Conservation (phyloP, 2,329 filamentous ascomycete genomes). For the Magnaporthiopsis rhizophila region DNA sequence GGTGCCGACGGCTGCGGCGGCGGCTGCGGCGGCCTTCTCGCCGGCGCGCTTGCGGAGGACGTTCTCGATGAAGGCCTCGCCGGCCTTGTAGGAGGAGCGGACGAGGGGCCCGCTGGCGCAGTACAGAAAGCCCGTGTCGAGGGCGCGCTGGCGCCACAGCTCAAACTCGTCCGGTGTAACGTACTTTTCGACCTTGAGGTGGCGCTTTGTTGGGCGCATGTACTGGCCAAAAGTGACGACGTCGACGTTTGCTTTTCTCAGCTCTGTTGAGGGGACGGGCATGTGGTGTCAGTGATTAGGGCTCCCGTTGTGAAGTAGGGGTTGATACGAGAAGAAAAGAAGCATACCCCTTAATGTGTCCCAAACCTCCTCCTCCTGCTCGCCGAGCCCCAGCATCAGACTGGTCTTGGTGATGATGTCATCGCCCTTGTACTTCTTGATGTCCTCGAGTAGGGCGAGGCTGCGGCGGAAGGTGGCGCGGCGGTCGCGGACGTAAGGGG, state of each 20-base stretch:
- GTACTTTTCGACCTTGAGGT: constrained; percentile 95
- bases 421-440: constrained; percentile 62
- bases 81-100: constrained; percentile 93
- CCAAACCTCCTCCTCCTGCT: constrained; percentile 81
- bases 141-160: constrained; percentile 77
- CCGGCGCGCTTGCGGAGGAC: constrained; percentile 75
- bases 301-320: too few relatives aligned
- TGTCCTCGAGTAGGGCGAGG: constrained; percentile 68
- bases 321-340: not conserved
- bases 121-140: constrained; percentile 95
- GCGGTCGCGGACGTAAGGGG: constrained; percentile 82
- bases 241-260: constrained; percentile 75
- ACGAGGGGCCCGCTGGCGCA: constrained; percentile 91
- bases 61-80: constrained; percentile 98
- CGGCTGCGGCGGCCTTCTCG: constrained; percentile 21
- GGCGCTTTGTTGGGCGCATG: constrained; percentile 96
- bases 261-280: constrained; percentile 40
- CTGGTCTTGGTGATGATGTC: constrained; percentile 97
- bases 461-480: constrained; percentile 85
- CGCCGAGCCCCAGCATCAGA: constrained; percentile 91
- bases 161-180: constrained; percentile 89
- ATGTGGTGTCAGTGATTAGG: constrained; percentile 4
- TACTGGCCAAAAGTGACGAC: constrained; percentile 99
- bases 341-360: constrained; percentile 60
- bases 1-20: constrained; percentile 3